Percentiles rank a stretch among this genome's conserved stretches.
These are phyloP conservation scores for Amylostereum areolatum DNA, from an alignment of 1,284 basidiomycete species.

Conservation along the genomic window DNA sequence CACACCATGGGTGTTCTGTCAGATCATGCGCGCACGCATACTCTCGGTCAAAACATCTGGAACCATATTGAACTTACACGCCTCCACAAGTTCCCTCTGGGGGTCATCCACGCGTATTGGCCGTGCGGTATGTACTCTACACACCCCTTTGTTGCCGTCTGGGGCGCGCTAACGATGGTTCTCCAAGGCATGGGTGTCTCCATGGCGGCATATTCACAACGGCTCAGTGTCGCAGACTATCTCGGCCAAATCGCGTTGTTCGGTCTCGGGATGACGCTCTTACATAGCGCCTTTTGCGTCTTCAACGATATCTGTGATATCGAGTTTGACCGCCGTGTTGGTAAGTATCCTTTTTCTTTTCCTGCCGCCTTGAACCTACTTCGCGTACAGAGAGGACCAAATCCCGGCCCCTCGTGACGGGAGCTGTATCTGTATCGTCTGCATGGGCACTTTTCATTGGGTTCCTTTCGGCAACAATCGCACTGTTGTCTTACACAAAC, in stretches of 20 bases:
- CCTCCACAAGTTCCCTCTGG: constrained; percentile 11
- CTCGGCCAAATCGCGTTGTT: not conserved
- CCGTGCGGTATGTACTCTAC: constrained; percentile 3
- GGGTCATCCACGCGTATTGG: constrained; percentile 8
- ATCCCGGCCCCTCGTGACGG: constrained; percentile 32
- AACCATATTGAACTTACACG: constrained; percentile 7
- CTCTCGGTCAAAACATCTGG: too few species aligned
- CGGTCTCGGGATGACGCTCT: constrained; percentile 1
- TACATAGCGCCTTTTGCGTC: constrained; percentile 13
- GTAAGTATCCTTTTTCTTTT: constrained; percentile 8
- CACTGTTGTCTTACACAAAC: constrained; percentile 2
- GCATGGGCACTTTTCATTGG: constrained; percentile 31
- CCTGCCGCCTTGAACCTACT: not conserved
- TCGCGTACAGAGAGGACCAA: constrained; percentile 29
- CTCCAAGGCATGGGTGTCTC: constrained; percentile 1
- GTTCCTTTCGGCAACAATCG: constrained; percentile 30
- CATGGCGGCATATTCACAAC: constrained; percentile 3
- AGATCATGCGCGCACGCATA: too few species aligned
- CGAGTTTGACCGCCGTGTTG: constrained; percentile 19
- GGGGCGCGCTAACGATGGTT: not conserved
- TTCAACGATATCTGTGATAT: constrained; percentile 19
- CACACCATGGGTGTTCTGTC: too few species aligned
- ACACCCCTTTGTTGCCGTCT: too few species aligned
- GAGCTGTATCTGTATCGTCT: constrained; percentile 28
- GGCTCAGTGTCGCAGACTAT: not conserved